Evolutionary conservation across 371 early-diverging fungal species (phyloP), one percentile per base, ranked within the genome.

Genomic region (Haplosporangium sp.): DNA sequence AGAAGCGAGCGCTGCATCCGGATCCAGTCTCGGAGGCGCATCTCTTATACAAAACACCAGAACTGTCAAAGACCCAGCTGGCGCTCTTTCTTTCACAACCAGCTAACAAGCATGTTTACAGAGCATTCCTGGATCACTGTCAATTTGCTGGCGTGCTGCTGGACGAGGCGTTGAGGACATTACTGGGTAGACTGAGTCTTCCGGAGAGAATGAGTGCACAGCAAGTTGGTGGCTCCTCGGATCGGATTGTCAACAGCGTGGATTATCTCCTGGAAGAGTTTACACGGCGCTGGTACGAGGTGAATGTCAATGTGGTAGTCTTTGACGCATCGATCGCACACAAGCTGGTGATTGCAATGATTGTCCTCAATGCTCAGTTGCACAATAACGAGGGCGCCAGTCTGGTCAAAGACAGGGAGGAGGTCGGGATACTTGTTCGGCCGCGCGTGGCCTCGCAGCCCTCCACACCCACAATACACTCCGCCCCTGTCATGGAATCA

Each of bases 351-450:
- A 93, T 92, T 58, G 90, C 95, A 23, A 92, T 95, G 84, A 85
- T 97, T 80, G 89, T 91, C 41, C 84, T 98, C 59, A 97, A 96
- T 82, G 93, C 96, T 11, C 95, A 94, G 64, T 74, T 92, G 14
- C 95, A 96, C 87, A 93, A 92, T 71, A 88, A 87, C 56, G 86
- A 86, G 6, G 83, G 84, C 16, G 84, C 84, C 5, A 82, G 83
- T 18, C 51, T 82, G 14, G 80, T 79, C 7, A 64, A 55, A 47
- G 80, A 68, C 6, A 59, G 80, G 16, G 80, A 79, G 23, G 80
- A 79, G 40, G 80, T 79, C 13, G 66, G 69, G 2, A 69, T 53
- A 1, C 73, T 79, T 52, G 73, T 79, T 13, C 69, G 80, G 10
- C 80, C 80, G 11, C 48, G 80, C 18, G 55, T 66, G 1, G 54